Percentiles rank a stretch among this genome's conserved stretches.
phyloP scores from a whole-genome alignment of 2,329 filamentous ascomycete species.

The Akanthomyces lecanii region DNA sequence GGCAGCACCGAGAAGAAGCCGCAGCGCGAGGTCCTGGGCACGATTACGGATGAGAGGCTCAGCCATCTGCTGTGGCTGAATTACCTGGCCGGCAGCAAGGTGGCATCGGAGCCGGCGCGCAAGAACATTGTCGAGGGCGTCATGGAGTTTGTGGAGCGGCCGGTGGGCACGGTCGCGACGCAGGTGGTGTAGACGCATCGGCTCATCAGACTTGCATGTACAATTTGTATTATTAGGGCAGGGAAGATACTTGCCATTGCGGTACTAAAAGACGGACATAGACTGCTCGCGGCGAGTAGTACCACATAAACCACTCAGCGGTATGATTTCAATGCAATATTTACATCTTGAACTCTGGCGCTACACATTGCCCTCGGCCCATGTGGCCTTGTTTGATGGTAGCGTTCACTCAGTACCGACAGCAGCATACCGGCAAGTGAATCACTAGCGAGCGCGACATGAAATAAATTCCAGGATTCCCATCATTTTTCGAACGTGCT shows the following conservation, averaged over 20 bases:
- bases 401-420: too few species aligned
- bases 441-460: too few species aligned
- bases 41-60: slow-evolving; percentile 73
- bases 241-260: background rate
- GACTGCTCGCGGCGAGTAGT: slow-evolving; percentile 1
- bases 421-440: too few species aligned
- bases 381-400: too few species aligned
- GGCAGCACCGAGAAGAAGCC: slow-evolving; percentile 38
- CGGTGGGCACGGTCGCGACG: slow-evolving; percentile 79
- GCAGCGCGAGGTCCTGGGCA: slow-evolving; percentile 58
- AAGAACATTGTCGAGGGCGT: slow-evolving; percentile 81
- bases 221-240: slow-evolving; percentile 9
- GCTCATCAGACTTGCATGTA: background rate
- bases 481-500: background rate
- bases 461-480: too few species aligned
- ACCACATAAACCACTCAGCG: slow-evolving; percentile 7
- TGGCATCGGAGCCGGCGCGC: slow-evolving; percentile 78
- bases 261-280: background rate
- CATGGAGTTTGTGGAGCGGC: slow-evolving; percentile 81
- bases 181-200: slow-evolving; percentile 54
- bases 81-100: slow-evolving; percentile 80
- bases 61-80: slow-evolving; percentile 82
- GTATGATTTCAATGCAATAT: slow-evolving; percentile 3
- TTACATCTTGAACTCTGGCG: background rate
- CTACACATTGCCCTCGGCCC: background rate